Evolutionary conservation across 2,329 filamentous ascomycete species (phyloP).

Genomic region (Colletotrichum musicola): DNA sequence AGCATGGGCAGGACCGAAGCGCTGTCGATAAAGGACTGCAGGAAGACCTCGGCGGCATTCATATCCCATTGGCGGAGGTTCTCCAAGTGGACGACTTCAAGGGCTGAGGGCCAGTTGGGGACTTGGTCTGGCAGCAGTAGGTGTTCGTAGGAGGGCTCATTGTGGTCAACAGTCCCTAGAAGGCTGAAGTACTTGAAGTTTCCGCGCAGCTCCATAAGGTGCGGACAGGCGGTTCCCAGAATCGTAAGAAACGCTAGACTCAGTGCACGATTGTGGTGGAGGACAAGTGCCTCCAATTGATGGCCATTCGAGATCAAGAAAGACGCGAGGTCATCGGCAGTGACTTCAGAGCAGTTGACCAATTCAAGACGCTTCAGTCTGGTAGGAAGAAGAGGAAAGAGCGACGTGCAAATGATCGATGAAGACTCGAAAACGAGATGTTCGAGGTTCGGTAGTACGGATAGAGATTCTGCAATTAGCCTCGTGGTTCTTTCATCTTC

Average conservation of each 20-base stretch:
- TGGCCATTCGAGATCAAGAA: slow-evolving; percentile 78
- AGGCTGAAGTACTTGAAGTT: slow-evolving; percentile 84
- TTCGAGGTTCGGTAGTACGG: slow-evolving; percentile 71
- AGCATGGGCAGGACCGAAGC: slow-evolving; percentile 76
- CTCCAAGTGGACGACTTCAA: slow-evolving; percentile 80
- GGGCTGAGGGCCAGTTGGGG: slow-evolving; percentile 81
- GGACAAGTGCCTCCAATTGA: slow-evolving; percentile 73
- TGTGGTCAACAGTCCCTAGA: slow-evolving; percentile 75
- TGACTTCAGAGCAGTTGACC: slow-evolving; percentile 83
- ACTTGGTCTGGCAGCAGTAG: slow-evolving; percentile 74
- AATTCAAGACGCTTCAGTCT: slow-evolving; percentile 77
- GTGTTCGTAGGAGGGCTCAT: slow-evolving; percentile 79
- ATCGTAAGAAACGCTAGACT: slow-evolving; percentile 79
- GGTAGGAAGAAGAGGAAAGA: slow-evolving; percentile 77
- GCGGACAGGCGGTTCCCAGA: slow-evolving; percentile 76
- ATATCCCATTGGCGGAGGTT: slow-evolving; percentile 80
- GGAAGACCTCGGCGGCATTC: slow-evolving; percentile 80
- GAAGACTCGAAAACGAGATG: slow-evolving; percentile 82
- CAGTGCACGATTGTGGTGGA: slow-evolving; percentile 85
- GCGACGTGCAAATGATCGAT: slow-evolving; percentile 74
- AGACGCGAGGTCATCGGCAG: slow-evolving; percentile 71
- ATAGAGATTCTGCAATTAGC: slow-evolving; percentile 60
- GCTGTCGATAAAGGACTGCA: slow-evolving; percentile 81
- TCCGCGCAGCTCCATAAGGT: slow-evolving; percentile 78
- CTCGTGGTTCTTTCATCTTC: slow-evolving; percentile 48